Conservation (phyloP, 2,329 filamentous ascomycete genomes). For the Capronia epimyces region DNA sequence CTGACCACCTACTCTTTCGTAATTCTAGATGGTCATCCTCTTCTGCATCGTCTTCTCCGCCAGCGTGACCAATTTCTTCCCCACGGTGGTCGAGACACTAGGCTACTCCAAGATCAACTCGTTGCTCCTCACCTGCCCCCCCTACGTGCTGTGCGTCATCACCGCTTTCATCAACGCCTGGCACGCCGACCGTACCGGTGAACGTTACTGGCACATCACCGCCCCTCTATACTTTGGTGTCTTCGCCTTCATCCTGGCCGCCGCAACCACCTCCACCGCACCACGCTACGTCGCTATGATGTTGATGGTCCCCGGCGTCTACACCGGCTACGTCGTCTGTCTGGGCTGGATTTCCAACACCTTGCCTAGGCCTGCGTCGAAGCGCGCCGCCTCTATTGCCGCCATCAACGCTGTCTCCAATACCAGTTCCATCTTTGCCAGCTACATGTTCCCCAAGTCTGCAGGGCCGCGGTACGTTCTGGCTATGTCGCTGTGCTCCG, state of each 20-base stretch:
- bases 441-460: slow-evolving; percentile 58
- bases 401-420: slow-evolving; percentile 72
- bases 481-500: slow-evolving; percentile 65
- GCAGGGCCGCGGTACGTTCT: slow-evolving; percentile 43
- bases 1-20: background rate
- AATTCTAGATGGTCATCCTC: slow-evolving; percentile 47
- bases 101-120: slow-evolving; percentile 57
- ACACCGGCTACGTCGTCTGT: slow-evolving; percentile 60
- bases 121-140: slow-evolving; percentile 45
- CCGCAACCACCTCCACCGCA: slow-evolving; percentile 54
- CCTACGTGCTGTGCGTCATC: slow-evolving; percentile 50
- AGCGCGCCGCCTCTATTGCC: slow-evolving; percentile 66
- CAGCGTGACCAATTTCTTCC: slow-evolving; percentile 64
- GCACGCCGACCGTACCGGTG: slow-evolving; percentile 58
- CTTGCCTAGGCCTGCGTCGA: slow-evolving; percentile 68
- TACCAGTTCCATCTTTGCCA: slow-evolving; percentile 62
- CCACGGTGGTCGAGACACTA: slow-evolving; percentile 63
- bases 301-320: slow-evolving; percentile 51
- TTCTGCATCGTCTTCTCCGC: slow-evolving; percentile 46
- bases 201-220: slow-evolving; percentile 64
- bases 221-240: slow-evolving; percentile 59
- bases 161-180: slow-evolving; percentile 58
- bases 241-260: slow-evolving; percentile 62
- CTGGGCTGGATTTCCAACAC: slow-evolving; percentile 72
- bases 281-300: slow-evolving; percentile 67